Evolutionary conservation across 352 stramenopile genomes (phyloP).

Genomic region (Thalassiosira exigua): DNA sequence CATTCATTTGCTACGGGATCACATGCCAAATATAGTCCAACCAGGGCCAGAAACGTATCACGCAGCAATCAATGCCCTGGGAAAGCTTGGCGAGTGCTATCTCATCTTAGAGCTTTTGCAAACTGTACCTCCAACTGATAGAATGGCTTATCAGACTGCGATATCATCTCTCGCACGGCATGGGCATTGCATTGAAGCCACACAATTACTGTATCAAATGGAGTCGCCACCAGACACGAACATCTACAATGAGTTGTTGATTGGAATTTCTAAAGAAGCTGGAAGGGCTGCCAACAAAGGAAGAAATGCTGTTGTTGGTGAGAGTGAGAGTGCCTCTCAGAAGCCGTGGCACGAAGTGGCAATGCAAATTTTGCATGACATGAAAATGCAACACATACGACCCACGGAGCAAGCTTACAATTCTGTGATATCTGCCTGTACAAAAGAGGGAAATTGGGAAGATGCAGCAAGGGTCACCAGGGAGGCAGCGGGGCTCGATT

Average conservation of each 20-base stretch:
- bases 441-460: constrained; percentile 57
- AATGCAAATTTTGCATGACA: constrained; percentile 51
- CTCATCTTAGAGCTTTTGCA: constrained; percentile 33
- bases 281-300: too few species aligned
- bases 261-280: constrained; percentile 48
- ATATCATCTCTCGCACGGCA: constrained; percentile 49
- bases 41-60: constrained; percentile 46
- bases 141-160: constrained; percentile 53
- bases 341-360: constrained; percentile 29
- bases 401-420: constrained; percentile 61
- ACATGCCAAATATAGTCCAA: constrained; percentile 40
- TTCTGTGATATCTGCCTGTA: constrained; percentile 70
- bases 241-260: constrained; percentile 49
- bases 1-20: constrained; percentile 34
- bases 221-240: constrained; percentile 33
- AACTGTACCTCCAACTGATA: constrained; percentile 22
- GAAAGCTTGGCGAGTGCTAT: constrained; percentile 26
- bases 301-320: too few species aligned
- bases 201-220: constrained; percentile 41
- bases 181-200: constrained; percentile 26
- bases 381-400: constrained; percentile 12
- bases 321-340: neutral
- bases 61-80: constrained; percentile 42
- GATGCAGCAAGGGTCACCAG: constrained; percentile 48
- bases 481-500: too few species aligned